phyloP scores from a whole-genome alignment of 306 rosid genomes.

The Lathyrus oleraceus region DNA sequence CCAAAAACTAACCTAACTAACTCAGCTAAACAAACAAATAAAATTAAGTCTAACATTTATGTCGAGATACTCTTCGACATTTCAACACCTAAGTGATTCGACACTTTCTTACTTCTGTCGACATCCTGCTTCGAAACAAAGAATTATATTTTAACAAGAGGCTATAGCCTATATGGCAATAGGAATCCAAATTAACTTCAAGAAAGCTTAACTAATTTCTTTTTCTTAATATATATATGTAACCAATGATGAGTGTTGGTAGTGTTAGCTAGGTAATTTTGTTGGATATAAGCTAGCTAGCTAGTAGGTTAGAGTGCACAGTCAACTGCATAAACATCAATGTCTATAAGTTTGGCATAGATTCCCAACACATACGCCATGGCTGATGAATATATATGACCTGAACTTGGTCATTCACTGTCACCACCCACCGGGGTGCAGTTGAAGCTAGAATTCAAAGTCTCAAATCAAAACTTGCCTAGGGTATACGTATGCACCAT shows the following conservation, averaged over 20 bases:
- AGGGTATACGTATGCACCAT: conserved; percentile 4
- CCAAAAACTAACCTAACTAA: no score
- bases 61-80: no score
- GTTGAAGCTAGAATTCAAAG: conserved; percentile 25
- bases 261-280: not conserved
- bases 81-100: no score
- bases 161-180: not conserved
- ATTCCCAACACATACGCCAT: conserved; percentile 6
- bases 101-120: no score
- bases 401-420: conserved; percentile 40
- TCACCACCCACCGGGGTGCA: conserved; percentile 35
- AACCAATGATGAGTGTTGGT: not conserved
- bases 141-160: no score
- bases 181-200: not conserved
- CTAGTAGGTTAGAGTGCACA: not conserved
- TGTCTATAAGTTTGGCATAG: not conserved
- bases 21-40: no score
- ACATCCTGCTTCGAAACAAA: no score
- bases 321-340: conserved; percentile 1
- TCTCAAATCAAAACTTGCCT: conserved; percentile 16
- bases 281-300: not conserved
- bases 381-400: conserved; percentile 1
- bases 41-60: no score
- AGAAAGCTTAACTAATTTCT: not conserved
- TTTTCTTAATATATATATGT: not conserved